A percentile compares a stretch with the other conserved stretches of the same genome.
phyloP scores from a whole-genome alignment of 192 early-diverging fungal species.

The Thoreauomyces humboldtii region DNA sequence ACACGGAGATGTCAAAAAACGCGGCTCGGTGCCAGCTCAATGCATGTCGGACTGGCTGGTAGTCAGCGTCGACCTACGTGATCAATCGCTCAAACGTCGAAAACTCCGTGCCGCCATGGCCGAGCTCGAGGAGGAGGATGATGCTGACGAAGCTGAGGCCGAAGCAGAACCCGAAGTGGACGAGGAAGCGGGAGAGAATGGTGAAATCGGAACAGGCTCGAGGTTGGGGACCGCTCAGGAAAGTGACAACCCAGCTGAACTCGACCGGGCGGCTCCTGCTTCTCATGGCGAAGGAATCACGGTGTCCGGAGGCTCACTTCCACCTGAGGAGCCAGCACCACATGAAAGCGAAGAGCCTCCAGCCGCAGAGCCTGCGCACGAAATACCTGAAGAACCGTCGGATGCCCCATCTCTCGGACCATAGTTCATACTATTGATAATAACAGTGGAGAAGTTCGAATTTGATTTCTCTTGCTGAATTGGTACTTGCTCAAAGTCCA shows the following conservation, averaged over 20 bases:
- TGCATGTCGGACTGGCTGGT: slow-evolving; percentile 56
- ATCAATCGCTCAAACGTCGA: slow-evolving; percentile 42
- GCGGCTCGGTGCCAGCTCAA: slow-evolving; percentile 49
- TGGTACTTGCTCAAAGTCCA: no score
- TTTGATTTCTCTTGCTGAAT: no score
- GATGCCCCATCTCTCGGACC: no score
- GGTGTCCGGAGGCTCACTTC: no score
- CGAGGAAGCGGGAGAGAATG: slow-evolving; percentile 22
- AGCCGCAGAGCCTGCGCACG: no score
- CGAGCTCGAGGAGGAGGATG: slow-evolving; percentile 29
- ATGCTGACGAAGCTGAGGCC: slow-evolving; percentile 26
- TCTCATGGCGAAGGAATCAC: background rate
- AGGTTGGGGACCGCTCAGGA: slow-evolving; percentile 1
- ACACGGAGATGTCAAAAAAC: slow-evolving; percentile 45
- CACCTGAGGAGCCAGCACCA: no score
- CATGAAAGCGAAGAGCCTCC: no score
- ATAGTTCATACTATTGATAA: no score
- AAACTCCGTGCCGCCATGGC: slow-evolving; percentile 24
- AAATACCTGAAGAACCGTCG: no score
- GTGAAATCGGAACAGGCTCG: background rate
- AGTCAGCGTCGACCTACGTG: slow-evolving; percentile 42
- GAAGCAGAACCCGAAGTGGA: no score
- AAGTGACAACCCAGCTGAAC: background rate
- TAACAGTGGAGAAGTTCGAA: no score
- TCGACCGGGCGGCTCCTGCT: background rate